Conservation (phyloP, 495 filamentous ascomycete species). For the Penicillium pancosmium region DNA sequence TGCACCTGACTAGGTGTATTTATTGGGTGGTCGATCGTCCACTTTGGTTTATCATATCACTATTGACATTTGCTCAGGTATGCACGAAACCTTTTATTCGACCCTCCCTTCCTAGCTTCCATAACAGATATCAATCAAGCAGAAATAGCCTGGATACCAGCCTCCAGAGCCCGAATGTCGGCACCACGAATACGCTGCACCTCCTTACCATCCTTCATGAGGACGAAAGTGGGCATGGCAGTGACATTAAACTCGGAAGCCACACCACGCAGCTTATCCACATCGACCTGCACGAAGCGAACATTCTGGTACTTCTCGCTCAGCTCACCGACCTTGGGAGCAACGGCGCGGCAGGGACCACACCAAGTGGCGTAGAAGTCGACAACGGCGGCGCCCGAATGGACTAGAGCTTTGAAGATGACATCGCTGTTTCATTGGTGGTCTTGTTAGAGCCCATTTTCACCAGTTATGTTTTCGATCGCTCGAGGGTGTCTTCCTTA, state of each 20-base stretch:
- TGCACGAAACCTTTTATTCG: no score
- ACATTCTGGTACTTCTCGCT: slow-evolving; percentile 51
- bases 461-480: no score
- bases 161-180: slow-evolving; percentile 61
- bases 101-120: no score
- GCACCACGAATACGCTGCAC: slow-evolving; percentile 72
- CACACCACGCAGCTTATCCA: slow-evolving; percentile 75
- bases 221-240: slow-evolving; percentile 87
- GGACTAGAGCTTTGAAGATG: slow-evolving; percentile 34
- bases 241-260: slow-evolving; percentile 72
- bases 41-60: no score
- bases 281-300: slow-evolving; percentile 84
- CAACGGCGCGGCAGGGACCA: slow-evolving; percentile 32
- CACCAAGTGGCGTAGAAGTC: slow-evolving; percentile 38
- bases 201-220: slow-evolving; percentile 75
- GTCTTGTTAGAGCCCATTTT: background rate
- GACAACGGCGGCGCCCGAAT: slow-evolving; percentile 28
- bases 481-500: slow-evolving; percentile 11
- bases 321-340: slow-evolving; percentile 30
- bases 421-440: slow-evolving; percentile 20
- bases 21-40: no score
- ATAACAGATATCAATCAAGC: background rate
- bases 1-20: no score
- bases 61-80: no score
- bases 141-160: slow-evolving; percentile 39